Base-by-base conservation (phyloP, 1,284 basidiomycete genomes). In the Pseudomicrostroma phylloplanum region DNA sequence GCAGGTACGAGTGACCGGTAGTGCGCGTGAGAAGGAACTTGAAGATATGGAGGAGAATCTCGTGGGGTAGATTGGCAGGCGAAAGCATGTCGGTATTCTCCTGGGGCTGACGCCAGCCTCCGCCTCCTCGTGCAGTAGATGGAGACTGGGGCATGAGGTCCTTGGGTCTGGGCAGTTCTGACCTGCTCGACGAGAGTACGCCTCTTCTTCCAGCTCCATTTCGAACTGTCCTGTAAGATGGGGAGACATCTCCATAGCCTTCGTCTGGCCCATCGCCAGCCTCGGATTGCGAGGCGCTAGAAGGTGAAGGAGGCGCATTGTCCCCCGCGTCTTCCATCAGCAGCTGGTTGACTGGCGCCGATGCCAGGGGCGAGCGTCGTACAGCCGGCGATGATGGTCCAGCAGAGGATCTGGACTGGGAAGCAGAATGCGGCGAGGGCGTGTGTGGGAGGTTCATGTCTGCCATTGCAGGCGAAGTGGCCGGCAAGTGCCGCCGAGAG, bases 1-100 rank as follows among this genome's bases (percentile, higher is more conserved):
- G 69, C 62, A 96, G 83, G 80, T 94, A 90, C 60, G 84, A 83
- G 25, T 54, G 51, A 15, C 51, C 51, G 21, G 51, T 54, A 21
- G 51, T 54, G 3, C 51, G n/a, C 23, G 87, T 82, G 63, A 89
- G 86, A 12, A 98, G 83, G 69, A 92, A 87, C 64, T 88, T 89
- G 70, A 98, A 85, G 72, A 97, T 89, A 81, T 96, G 87, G n/a
- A 92, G 88, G 68, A 97, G 86, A 51, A 96, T 86, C 80, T 96
- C 93, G 59, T 91, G 88, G 1, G 92, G 93, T 7, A 96, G 82
- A 51, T 71, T 68, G 41, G 70, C 66, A 15, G 71, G 65, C 30
- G 68, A 63, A 36, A 57, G 49, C n/a, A 54, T 21, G 12, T 53
- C 54, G 39, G 12, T 55, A 21, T 56, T 63, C 55, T 36, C 2